These are phyloP conservation scores for Geotrichum fermentans DNA, from an alignment of 1,139 yeast genomes.

Conservation along the genomic window DNA sequence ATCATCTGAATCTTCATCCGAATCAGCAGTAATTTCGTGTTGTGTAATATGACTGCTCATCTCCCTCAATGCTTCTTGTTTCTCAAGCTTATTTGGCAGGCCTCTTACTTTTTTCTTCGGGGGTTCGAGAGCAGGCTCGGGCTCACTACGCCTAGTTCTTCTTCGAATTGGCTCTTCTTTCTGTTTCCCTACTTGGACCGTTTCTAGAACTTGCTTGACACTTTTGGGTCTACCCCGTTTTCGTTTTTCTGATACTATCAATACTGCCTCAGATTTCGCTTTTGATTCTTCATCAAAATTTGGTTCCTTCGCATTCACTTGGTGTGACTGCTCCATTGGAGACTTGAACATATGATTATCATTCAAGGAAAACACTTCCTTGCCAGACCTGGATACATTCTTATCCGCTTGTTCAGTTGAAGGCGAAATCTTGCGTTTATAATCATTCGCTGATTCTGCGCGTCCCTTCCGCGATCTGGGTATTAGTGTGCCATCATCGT, in stretches of 20 bases:
- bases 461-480: constrained; percentile 11
- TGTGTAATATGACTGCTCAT: not conserved
- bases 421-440: constrained; percentile 13
- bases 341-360: too few relatives aligned
- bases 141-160: too few relatives aligned
- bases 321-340: too few relatives aligned
- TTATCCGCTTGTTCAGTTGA: constrained; percentile 17
- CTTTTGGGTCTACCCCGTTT: constrained; percentile 5
- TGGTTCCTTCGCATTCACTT: not conserved
- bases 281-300: not conserved
- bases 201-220: not conserved
- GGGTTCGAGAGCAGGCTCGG: not conserved
- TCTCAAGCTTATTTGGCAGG: not conserved
- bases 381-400: constrained; percentile 9
- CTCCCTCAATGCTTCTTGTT: not conserved
- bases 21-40: not conserved
- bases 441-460: not conserved
- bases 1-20: constrained; percentile 13
- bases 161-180: too few relatives aligned
- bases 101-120: not conserved
- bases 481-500: constrained; percentile 16
- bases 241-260: not conserved
- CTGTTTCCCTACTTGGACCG: too few relatives aligned
- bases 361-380: constrained; percentile 1
- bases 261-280: not conserved